Base-by-base conservation (phyloP, 805 yeast genomes). In the Sugiyamaella mastotermitis region DNA sequence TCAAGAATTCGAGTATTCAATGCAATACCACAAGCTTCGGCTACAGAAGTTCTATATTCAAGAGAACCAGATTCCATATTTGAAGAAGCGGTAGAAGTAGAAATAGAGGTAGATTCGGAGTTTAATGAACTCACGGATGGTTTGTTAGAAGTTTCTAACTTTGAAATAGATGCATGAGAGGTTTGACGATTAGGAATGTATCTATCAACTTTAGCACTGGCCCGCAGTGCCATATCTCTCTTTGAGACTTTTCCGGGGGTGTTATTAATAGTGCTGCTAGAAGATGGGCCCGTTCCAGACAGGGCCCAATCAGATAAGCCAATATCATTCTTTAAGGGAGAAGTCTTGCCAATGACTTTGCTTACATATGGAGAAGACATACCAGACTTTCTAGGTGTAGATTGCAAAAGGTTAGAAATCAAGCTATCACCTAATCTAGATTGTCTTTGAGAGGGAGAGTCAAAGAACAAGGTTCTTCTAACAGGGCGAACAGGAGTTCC, bases 21-120 rank as follows among this genome's bases (percentile, higher is more conserved):
- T 41, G 83, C 80, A 35, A 87, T 67, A 0, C 98, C 97, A 58
- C 97, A 90, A 0, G 97, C 97, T 55, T 83, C 83, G 0, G 97
- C 97, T 1, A 90, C 95, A 19, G 85, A 80, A 51, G 76, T 76
- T 57, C 82, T 81, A 53, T 84, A 85, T 4, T 49, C 45, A 15
- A 34, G 31, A 14, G 41, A 33, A 11, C 34, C 40, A 21, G 21
- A 25, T 17, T 26, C 18, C 9, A 3, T 13, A 10, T 18, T 19
- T 65, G 65, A 30, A 58, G 50, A 37, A 62, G 63, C 5, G 69
- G 65, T 44, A 61, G 72, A 1, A 68, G 71, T 42, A 59, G 62
- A 17, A 64, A 54, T 50, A 62, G 73, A 22, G 10, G 23, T 10
- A 25, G 65, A 61, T 2, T 64, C 57, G 25, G 24, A 16, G 24